Conservation (phyloP, 2,329 filamentous ascomycete genomes). For the Trichoderma sp. region DNA sequence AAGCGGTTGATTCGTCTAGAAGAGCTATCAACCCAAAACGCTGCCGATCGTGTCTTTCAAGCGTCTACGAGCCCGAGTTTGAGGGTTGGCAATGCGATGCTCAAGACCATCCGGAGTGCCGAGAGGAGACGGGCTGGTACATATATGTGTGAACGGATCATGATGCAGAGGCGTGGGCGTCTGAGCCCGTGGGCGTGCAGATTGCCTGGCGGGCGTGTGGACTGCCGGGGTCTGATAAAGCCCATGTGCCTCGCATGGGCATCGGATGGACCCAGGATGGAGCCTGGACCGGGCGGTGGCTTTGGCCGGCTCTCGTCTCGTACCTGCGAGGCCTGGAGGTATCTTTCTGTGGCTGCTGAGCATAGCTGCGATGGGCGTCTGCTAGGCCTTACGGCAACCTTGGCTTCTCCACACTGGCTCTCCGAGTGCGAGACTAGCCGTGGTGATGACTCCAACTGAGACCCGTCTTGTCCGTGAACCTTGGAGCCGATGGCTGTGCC, state of each 20-base stretch:
- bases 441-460: conserved; percentile 24
- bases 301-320: conserved; percentile 18
- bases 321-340: conserved; percentile 11
- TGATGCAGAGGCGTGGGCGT: conserved; percentile 23
- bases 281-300: conserved; percentile 27
- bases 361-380: conserved; percentile 6
- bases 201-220: conserved; percentile 13
- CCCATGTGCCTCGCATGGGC: conserved; percentile 13
- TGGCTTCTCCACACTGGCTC: conserved; percentile 13
- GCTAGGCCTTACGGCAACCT: conserved; percentile 18
- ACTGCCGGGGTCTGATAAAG: not conserved
- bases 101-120: conserved; percentile 18
- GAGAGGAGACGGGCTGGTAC: conserved; percentile 16
- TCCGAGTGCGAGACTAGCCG: not conserved
- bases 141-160: conserved; percentile 21
- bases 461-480: conserved; percentile 16
- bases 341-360: conserved; percentile 15
- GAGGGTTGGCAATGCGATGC: conserved; percentile 16
- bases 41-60: conserved; percentile 5
- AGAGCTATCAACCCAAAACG: not conserved
- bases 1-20: conserved; percentile 9
- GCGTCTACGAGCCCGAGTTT: not conserved
- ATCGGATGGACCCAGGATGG: conserved; percentile 27
- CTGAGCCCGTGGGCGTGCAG: conserved; percentile 4
- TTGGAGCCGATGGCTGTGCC: conserved; percentile 4